These are phyloP conservation scores for Daldinia bambusicola DNA, from an alignment of 495 filamentous ascomycete genomes.

Conservation along the genomic window DNA sequence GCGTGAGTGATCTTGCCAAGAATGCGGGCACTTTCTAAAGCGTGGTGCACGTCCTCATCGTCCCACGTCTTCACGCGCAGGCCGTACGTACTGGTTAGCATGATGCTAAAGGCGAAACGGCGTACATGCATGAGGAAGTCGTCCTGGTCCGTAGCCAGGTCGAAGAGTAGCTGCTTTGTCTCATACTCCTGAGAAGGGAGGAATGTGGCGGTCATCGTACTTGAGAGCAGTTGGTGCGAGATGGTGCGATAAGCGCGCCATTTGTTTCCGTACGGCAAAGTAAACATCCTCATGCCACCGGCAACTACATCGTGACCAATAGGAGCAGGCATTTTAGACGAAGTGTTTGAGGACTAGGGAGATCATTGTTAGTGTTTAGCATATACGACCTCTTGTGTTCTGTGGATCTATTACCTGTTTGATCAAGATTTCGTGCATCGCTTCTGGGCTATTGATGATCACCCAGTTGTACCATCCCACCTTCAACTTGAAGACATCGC, in stretches of 20 bases:
- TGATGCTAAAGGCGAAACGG: conserved; percentile 50
- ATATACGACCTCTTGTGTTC: not conserved
- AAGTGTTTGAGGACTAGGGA: conserved; percentile 42
- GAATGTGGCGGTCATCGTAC: conserved; percentile 39
- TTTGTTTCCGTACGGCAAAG: conserved; percentile 57
- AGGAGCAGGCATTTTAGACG: conserved; percentile 46
- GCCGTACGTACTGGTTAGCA: conserved; percentile 51
- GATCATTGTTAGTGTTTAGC: not conserved
- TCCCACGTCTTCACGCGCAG: conserved; percentile 46
- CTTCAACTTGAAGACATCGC: conserved; percentile 50
- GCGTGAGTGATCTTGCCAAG: conserved; percentile 31
- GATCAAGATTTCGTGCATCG: conserved; percentile 55
- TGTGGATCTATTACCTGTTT: conserved; percentile 33
- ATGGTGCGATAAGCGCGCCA: conserved; percentile 55
- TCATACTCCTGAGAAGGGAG: conserved; percentile 60
- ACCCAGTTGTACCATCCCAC: conserved; percentile 58
- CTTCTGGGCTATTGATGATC: conserved; percentile 53
- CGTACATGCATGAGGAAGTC: conserved; percentile 51
- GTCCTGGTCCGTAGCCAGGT: conserved; percentile 48
- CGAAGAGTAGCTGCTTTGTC: conserved; percentile 55
- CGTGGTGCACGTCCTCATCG: conserved; percentile 50
- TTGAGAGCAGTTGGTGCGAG: conserved; percentile 34
- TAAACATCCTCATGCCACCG: conserved; percentile 51
- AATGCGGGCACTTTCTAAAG: conserved; percentile 17
- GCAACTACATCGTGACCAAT: conserved; percentile 43